Percentiles rank a stretch among this genome's conserved stretches.
These are phyloP conservation scores for Microbotryomycetes sp. DNA, from an alignment of 1,284 basidiomycete species.

Conservation along the genomic window DNA sequence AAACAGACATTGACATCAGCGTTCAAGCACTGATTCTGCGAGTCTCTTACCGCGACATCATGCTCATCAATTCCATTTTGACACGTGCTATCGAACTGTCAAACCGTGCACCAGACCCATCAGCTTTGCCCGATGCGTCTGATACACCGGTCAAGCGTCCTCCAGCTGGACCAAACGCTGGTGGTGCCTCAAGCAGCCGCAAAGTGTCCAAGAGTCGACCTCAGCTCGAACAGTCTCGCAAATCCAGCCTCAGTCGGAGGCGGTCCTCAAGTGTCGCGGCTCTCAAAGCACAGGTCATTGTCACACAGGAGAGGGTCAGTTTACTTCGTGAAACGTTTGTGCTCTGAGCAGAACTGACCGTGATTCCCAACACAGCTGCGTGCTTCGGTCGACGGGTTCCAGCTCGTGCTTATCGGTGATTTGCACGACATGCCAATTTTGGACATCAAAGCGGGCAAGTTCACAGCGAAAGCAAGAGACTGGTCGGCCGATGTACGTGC, in stretches of 20 bases:
- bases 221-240: background rate
- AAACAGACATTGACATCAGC: constrained; percentile 77
- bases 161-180: background rate
- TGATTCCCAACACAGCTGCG: constrained; percentile 53
- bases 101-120: constrained; percentile 33
- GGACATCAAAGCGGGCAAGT: constrained; percentile 79
- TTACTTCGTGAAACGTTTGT: background rate
- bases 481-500: constrained; percentile 81
- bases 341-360: background rate
- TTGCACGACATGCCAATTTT: constrained; percentile 90
- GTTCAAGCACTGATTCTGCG: constrained; percentile 76
- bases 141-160: constrained; percentile 10
- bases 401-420: constrained; percentile 90
- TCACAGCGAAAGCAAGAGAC: constrained; percentile 75
- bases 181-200: background rate
- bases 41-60: constrained; percentile 87
- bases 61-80: constrained; percentile 79
- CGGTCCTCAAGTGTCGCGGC: constrained; percentile 43
- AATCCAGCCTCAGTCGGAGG: constrained; percentile 41
- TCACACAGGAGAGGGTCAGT: constrained; percentile 58
- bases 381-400: constrained; percentile 80
- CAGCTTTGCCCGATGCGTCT: background rate
- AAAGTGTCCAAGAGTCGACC: background rate
- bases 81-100: constrained; percentile 78
- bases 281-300: constrained; percentile 50